These are phyloP conservation scores for Botrytis tulipae DNA, from an alignment of 2,329 filamentous ascomycete genomes.

Conservation along the genomic window DNA sequence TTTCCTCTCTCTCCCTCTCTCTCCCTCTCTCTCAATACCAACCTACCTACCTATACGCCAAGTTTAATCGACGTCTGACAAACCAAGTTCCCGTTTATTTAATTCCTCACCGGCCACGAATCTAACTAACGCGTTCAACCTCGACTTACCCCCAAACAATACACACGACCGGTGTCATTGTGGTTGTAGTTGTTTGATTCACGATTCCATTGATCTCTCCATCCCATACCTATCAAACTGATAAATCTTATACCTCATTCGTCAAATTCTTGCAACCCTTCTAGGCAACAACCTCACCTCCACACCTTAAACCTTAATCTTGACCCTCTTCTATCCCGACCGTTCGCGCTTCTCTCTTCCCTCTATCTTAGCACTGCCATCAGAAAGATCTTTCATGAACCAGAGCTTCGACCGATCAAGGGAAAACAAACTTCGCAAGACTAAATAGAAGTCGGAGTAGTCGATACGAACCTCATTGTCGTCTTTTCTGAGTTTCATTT, in stretches of 20 bases:
- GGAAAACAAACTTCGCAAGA: not conserved
- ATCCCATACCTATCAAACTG: not conserved
- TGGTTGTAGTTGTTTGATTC: not conserved
- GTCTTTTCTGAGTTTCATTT: not conserved
- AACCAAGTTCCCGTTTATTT: not conserved
- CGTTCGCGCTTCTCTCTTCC: slow-evolving; percentile 6
- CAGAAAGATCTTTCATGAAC: not conserved
- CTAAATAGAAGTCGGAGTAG: not conserved
- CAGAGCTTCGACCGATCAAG: not conserved
- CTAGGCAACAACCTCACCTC: slow-evolving; percentile 13
- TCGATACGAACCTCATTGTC: not conserved
- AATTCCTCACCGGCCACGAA: not conserved
- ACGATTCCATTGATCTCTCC: not conserved
- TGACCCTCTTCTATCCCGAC: not conserved
- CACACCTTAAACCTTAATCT: not conserved
- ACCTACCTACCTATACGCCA: not conserved
- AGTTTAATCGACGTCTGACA: not conserved
- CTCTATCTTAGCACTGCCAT: not conserved
- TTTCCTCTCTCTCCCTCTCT: not conserved
- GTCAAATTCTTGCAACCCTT: not conserved
- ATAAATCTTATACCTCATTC: not conserved
- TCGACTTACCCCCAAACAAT: not conserved
- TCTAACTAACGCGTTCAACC: not conserved
- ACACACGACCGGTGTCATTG: not conserved
- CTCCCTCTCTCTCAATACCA: too few species aligned